Conservation (phyloP, 2,329 filamentous ascomycete species). For the Zasmidium cellare region DNA sequence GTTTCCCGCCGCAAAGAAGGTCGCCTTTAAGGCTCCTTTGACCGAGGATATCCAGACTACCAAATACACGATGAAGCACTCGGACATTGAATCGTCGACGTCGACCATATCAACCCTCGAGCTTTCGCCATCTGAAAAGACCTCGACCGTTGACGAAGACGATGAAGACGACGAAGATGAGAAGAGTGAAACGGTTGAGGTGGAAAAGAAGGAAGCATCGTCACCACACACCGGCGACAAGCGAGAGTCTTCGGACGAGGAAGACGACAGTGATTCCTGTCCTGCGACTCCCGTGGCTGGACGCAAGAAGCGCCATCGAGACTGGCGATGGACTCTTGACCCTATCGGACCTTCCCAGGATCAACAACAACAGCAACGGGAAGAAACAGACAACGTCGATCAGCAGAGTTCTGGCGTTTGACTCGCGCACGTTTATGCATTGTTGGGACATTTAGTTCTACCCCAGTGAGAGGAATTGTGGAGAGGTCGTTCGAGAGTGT, state of each 20-base stretch:
- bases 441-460: not conserved
- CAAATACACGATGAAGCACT: conserved; percentile 57
- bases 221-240: conserved; percentile 38
- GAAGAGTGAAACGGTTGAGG: not conserved
- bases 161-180: conserved; percentile 6
- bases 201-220: conserved; percentile 2
- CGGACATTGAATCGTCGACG: conserved; percentile 50
- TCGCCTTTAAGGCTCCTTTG: conserved; percentile 56
- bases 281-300: conserved; percentile 56
- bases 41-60: conserved; percentile 61
- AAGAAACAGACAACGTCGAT: not conserved
- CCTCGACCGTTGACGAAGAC: not conserved
- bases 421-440: not conserved
- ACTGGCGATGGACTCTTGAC: conserved; percentile 59
- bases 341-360: not conserved
- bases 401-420: not conserved
- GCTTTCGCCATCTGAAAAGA: conserved; percentile 21
- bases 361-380: not conserved
- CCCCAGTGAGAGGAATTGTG: not conserved
- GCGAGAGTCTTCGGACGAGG: conserved; percentile 51
- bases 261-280: conserved; percentile 45
- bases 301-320: conserved; percentile 53
- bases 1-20: conserved; percentile 59
- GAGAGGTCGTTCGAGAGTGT: not conserved
- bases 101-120: conserved; percentile 34